Base-by-base conservation (phyloP, 225 moss, liverwort and hornwort species). In the Ulota crispa region DNA sequence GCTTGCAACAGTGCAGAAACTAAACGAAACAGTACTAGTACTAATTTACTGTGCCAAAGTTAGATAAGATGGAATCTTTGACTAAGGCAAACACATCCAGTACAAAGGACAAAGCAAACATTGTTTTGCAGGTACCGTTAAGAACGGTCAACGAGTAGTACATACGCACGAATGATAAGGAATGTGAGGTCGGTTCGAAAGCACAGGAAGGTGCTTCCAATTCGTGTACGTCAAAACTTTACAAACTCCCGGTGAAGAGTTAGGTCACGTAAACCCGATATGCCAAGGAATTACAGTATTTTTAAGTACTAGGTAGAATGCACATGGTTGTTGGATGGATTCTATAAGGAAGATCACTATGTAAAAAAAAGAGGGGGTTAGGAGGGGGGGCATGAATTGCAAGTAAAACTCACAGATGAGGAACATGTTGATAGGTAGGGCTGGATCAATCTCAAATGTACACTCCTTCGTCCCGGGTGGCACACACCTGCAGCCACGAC, bases 401-500 rank as follows among this genome's bases (percentile, higher is more conserved):
- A 65, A 12, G 59, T 47, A 20, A 54, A 45, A 19, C 87, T 84
- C 81, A 77, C 83, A 68, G 75, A n/a, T 68, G 72, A 72, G 42
- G 9, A 16, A 47, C 26, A 32, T 7, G n/a, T 20, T 50, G 39
- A 23, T 57, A 4, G 24, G 34, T 10, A 45, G 50, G 30, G 27
- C 8, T 12, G 64, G 31, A 20, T 34, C 4, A 1, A 36, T 65
- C 81, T 89, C 86, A 89, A 88, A 93, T 93, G 83, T 93, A 92
- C 81, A 93, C 89, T 83, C 92, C 86, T 86, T 92, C 90, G 79
- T 93, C 92, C 50, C 93, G 83, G 52, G 89, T 73, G 76, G 83
- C 93, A 77, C 89, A 79, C 53, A 93, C 90, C 77, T 92, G 92
- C 80, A 93, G 75, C 93, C 93, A 93, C 65, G 88, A 87, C 24